Evolutionary conservation across 352 stramenopile species (phyloP), one percentile per base, ranked within the genome.

Genomic region (Phytophthora cactorum): DNA sequence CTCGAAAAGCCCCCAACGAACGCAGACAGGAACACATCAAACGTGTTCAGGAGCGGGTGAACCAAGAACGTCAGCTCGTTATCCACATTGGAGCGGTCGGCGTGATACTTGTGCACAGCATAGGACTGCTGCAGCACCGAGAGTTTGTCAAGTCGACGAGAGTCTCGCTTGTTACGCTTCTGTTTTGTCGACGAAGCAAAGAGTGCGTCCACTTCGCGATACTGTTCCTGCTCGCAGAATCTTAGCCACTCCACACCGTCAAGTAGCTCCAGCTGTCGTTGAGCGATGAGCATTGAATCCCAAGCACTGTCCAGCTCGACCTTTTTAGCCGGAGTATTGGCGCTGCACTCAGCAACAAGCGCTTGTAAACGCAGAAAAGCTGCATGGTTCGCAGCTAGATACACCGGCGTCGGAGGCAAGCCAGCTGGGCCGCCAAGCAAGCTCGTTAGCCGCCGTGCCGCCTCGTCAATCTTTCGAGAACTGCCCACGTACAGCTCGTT

Each of bases 41-140:
- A 87, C 1, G 77, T 60, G 50, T 82, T 72, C 12, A 96, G 65
- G 45, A 95, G 79, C 17, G 88, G 88, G 34, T 84, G 77, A 45
- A 96, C 54, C 29, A 95, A 71, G 52, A 94, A 89, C 7, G 86
- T 81, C 10, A 95, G 53, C 6, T 93, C 84, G 50, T 92, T 93
- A 17, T 89, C 81, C 31, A 92, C 79, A 11, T 78, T 82, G 15
- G 84, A 87, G 14, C 85, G 77, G 38, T 96, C 88, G 2, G 79
- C 75, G 47, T 92, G 84, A 66, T 93, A 84, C 58, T 81, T 70
- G 59, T 93, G 85, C 29, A 94, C 82, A 8, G 86, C 85, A 59
- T 95, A 96, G 44, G 88, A 96, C 57, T 94, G 86, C 53, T 96
- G 86, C 27, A 96, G 70, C 7, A 95, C 71, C 17, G 85, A 94